These are phyloP conservation scores for Pisolithus orientalis DNA, from an alignment of 768 basidiomycete genomes.

Conservation along the genomic window DNA sequence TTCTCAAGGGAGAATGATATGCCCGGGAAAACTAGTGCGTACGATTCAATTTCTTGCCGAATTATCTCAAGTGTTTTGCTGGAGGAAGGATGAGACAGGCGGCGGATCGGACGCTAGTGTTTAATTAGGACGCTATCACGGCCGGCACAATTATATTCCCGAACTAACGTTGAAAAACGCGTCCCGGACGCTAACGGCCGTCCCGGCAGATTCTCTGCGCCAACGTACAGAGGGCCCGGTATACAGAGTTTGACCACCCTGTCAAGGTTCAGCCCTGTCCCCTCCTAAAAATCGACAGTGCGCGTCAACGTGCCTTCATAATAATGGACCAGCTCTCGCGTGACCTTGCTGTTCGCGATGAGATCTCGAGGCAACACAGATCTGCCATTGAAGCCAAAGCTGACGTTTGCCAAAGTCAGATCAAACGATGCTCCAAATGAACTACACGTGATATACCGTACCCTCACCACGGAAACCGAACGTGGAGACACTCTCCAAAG, in stretches of 20 bases:
- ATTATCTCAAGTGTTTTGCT: slow-evolving; percentile 58
- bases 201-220: slow-evolving; percentile 69
- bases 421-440: not conserved
- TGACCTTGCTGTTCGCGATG: slow-evolving; percentile 61
- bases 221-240: slow-evolving; percentile 69
- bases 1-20: slow-evolving; percentile 69
- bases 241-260: slow-evolving; percentile 68
- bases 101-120: slow-evolving; percentile 71
- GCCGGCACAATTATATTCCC: not conserved
- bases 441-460: slow-evolving; percentile 18
- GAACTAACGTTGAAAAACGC: slow-evolving; percentile 79
- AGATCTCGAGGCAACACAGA: slow-evolving; percentile 74
- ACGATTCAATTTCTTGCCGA: slow-evolving; percentile 64
- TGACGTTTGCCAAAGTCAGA: slow-evolving; percentile 22
- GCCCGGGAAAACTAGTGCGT: slow-evolving; percentile 65
- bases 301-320: slow-evolving; percentile 50
- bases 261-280: not conserved
- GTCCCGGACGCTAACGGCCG: slow-evolving; percentile 79
- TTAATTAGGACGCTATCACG: slow-evolving; percentile 2
- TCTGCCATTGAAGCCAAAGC: slow-evolving; percentile 83
- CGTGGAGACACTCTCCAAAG: slow-evolving; percentile 48
- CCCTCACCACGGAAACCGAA: slow-evolving; percentile 97
- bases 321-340: slow-evolving; percentile 71
- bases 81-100: slow-evolving; percentile 59
- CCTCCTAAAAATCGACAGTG: not conserved